Evolutionary conservation across 352 stramenopile genomes (phyloP).

Genomic region (Phytophthora gonapodyides): DNA sequence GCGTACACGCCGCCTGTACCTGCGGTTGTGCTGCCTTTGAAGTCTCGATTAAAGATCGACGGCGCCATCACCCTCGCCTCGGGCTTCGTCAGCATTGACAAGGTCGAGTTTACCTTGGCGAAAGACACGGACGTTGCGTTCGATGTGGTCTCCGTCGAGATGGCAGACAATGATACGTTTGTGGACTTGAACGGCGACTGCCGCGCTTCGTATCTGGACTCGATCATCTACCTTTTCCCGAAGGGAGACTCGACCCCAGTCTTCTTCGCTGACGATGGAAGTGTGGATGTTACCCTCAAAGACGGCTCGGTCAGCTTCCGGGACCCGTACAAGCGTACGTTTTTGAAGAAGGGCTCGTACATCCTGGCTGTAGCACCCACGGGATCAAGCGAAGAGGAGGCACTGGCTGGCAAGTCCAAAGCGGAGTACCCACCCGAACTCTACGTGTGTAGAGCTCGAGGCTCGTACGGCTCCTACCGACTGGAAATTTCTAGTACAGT

Average conservation of each 20-base stretch:
- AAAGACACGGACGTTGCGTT: slow-evolving; percentile 45
- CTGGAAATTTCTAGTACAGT: slow-evolving; percentile 40
- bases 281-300: slow-evolving; percentile 15
- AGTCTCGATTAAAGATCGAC: slow-evolving; percentile 25
- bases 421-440: slow-evolving; percentile 33
- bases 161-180: slow-evolving; percentile 56
- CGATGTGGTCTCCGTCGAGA: slow-evolving; percentile 58
- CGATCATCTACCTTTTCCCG: slow-evolving; percentile 56
- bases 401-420: slow-evolving; percentile 27
- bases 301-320: slow-evolving; percentile 54
- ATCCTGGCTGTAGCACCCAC: slow-evolving; percentile 43
- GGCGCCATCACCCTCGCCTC: slow-evolving; percentile 33
- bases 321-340: slow-evolving; percentile 49
- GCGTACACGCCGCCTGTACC: slow-evolving; percentile 33
- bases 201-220: slow-evolving; percentile 54
- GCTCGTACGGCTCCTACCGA: slow-evolving; percentile 37
- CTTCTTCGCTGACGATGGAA: slow-evolving; percentile 48
- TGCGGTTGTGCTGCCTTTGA: slow-evolving; percentile 14
- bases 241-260: slow-evolving; percentile 28
- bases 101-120: slow-evolving; percentile 47
- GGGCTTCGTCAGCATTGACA: slow-evolving; percentile 48
- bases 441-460: slow-evolving; percentile 24
- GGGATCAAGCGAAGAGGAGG: slow-evolving; percentile 22
- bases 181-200: slow-evolving; percentile 70
- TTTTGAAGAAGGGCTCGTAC: slow-evolving; percentile 52